phyloP scores from a whole-genome alignment of 1,284 basidiomycete genomes.

The Irpex sp. region DNA sequence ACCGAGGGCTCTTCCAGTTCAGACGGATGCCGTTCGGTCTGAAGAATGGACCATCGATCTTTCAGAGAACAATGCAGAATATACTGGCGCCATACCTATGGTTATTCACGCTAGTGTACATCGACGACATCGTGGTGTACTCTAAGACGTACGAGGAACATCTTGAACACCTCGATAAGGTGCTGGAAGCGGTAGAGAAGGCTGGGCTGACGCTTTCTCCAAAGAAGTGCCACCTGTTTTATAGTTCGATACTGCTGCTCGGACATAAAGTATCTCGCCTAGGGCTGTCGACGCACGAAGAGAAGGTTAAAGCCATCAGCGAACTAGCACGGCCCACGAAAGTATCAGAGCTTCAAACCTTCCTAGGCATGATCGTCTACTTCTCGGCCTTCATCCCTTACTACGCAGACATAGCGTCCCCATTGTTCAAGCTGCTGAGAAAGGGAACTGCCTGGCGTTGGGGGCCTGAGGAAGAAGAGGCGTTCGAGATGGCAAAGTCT shows the following conservation, averaged over 20 bases:
- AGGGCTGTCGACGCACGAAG: no score
- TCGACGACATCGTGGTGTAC: slow-evolving; percentile 36
- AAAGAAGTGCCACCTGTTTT: slow-evolving; percentile 31
- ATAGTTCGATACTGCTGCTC: slow-evolving; percentile 29
- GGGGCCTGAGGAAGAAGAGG: no score
- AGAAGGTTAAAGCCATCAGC: no score
- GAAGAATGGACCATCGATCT: slow-evolving; percentile 20
- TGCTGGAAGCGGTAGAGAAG: not conserved
- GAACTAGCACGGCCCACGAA: no score
- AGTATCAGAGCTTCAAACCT: no score
- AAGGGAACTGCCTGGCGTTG: no score
- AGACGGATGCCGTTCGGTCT: no score
- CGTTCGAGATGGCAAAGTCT: no score
- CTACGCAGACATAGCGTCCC: no score
- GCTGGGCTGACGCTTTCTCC: slow-evolving; percentile 27
- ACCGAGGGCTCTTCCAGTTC: slow-evolving; percentile 21
- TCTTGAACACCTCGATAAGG: not conserved
- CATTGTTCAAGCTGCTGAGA: no score
- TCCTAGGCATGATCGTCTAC: no score
- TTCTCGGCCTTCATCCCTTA: no score
- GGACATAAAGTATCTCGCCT: slow-evolving; percentile 11
- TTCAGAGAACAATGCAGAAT: slow-evolving; percentile 37
- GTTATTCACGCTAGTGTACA: slow-evolving; percentile 37
- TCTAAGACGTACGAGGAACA: slow-evolving; percentile 24
- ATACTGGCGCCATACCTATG: slow-evolving; percentile 35